A percentile compares a stretch with the other conserved stretches of the same genome.
phyloP scores from a whole-genome alignment of 2,329 filamentous ascomycete species.

The Aureobasidium mangrovei region DNA sequence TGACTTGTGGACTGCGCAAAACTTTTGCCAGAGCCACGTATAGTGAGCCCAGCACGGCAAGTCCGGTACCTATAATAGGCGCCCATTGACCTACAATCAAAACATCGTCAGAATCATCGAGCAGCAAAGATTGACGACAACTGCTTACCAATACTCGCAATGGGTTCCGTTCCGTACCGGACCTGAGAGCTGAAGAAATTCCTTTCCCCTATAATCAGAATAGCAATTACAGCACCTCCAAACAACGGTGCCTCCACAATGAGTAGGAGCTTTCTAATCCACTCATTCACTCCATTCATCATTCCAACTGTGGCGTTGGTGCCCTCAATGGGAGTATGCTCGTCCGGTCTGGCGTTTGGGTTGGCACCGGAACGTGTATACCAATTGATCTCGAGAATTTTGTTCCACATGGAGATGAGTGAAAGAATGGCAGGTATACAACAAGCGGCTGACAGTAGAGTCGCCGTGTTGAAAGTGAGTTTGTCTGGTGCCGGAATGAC shows the following conservation, averaged over 20 bases:
- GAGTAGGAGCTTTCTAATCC: constrained; percentile 29
- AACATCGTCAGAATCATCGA: not conserved
- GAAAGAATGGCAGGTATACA: constrained; percentile 57
- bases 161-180: constrained; percentile 52
- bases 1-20: constrained; percentile 5
- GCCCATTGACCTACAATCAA: constrained; percentile 46
- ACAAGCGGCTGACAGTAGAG: constrained; percentile 54
- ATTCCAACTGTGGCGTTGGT: constrained; percentile 46
- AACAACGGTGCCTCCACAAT: constrained; percentile 52
- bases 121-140: not conserved
- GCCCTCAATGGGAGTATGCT: constrained; percentile 40
- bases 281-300: constrained; percentile 37
- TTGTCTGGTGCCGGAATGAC: constrained; percentile 50
- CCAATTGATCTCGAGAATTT: constrained; percentile 56
- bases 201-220: constrained; percentile 53
- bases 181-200: constrained; percentile 55
- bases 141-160: constrained; percentile 49
- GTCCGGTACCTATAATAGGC: constrained; percentile 48
- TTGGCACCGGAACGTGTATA: constrained; percentile 35
- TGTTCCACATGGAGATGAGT: constrained; percentile 54
- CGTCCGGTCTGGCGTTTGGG: constrained; percentile 19
- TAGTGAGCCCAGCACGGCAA: constrained; percentile 51
- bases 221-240: constrained; percentile 48
- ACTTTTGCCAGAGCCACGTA: constrained; percentile 42
- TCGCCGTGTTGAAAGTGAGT: constrained; percentile 51